Conservation (phyloP, 208 protist species). For the Wallacemonas sp. region DNA sequence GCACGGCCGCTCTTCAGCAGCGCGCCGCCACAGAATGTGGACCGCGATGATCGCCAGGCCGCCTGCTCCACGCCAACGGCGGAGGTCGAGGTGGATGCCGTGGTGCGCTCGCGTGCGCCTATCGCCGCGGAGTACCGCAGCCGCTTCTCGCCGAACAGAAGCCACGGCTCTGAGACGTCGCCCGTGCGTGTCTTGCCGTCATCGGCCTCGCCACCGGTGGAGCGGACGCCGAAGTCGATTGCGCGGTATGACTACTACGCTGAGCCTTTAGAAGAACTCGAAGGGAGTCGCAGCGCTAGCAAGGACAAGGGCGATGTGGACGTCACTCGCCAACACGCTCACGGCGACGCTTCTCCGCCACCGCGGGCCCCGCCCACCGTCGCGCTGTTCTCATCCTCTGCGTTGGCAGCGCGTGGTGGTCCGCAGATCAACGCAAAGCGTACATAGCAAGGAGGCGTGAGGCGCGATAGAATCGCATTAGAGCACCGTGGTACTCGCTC, state of each 20-base stretch:
- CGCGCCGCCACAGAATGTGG: not conserved
- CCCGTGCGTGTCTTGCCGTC: not conserved
- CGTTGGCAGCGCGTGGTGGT: not conserved
- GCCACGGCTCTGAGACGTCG: not conserved
- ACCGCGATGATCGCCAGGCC: no score
- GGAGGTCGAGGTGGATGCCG: not conserved
- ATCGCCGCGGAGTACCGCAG: not conserved
- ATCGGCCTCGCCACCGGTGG: not conserved
- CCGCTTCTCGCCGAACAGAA: not conserved
- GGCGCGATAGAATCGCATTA: conserved; percentile 1
- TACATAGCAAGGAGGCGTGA: not conserved
- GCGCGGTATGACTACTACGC: conserved; percentile 7
- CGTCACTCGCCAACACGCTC: not conserved
- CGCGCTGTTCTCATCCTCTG: not conserved
- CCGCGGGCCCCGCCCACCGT: conserved; percentile 4
- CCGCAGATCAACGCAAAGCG: no score
- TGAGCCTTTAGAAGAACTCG: not conserved
- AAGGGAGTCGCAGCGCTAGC: not conserved
- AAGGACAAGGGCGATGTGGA: not conserved
- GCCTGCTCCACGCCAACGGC: no score
- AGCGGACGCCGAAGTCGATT: conserved; percentile 5
- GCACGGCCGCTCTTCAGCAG: no score
- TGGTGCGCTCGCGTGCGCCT: not conserved
- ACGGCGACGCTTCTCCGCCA: not conserved
- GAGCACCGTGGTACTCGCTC: no score